Conservation (phyloP, 208 protist species). For the Tritrichomonas foetus region DNA sequence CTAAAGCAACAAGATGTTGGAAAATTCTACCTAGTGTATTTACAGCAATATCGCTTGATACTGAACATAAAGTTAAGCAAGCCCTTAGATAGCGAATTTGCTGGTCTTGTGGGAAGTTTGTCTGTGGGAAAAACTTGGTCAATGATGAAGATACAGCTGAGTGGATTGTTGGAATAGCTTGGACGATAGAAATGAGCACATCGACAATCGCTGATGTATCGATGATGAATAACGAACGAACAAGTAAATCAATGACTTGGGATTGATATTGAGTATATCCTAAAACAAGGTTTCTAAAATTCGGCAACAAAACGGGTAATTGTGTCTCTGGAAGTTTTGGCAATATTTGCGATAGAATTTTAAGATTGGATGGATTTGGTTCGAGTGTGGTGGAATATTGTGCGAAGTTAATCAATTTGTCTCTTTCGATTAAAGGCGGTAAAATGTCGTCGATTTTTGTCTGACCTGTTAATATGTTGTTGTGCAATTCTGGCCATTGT, state of each 20-base stretch:
- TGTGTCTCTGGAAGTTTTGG: not conserved
- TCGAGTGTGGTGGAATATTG: not conserved
- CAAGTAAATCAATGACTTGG: not conserved
- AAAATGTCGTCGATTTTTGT: constrained; percentile 19
- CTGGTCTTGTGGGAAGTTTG: not conserved
- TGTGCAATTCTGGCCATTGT: not conserved
- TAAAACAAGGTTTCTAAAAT: not conserved
- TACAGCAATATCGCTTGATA: not conserved
- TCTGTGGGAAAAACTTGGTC: constrained; percentile 17
- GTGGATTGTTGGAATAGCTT: not conserved
- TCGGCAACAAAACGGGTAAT: not conserved
- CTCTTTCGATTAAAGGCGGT: not conserved
- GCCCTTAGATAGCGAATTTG: not conserved
- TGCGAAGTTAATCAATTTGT: not conserved
- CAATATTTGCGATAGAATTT: not conserved
- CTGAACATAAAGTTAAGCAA: not conserved
- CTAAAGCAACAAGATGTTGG: constrained; percentile 25
- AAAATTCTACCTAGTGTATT: not conserved
- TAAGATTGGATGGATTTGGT: not conserved
- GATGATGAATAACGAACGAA: not conserved
- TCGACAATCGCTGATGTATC: not conserved
- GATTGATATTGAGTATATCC: not conserved
- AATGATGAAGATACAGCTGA: not conserved
- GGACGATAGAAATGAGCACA: not conserved
- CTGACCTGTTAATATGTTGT: not conserved